phyloP scores from a whole-genome alignment of 176 grass and related monocot genomes.

The Otatea glauca region DNA sequence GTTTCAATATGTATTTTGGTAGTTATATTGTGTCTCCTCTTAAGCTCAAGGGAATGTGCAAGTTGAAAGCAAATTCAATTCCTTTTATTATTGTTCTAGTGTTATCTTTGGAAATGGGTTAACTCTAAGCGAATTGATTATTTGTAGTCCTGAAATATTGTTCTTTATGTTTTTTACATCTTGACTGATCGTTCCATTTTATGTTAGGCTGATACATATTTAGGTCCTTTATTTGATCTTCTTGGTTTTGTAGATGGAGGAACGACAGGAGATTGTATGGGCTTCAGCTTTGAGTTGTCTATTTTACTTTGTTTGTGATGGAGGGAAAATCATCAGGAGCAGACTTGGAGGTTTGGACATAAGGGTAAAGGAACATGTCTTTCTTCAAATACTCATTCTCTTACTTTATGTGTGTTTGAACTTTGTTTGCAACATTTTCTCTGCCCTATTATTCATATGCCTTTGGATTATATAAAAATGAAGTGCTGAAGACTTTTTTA shows the following conservation, averaged over 20 bases:
- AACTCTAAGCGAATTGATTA: neutral
- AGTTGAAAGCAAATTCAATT: slow-evolving; percentile 19
- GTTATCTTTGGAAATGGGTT: slow-evolving; percentile 9
- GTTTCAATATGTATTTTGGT: slow-evolving; percentile 31
- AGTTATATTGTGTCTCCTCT: slow-evolving; percentile 26
- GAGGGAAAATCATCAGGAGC: slow-evolving; percentile 82
- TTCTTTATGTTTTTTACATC: neutral
- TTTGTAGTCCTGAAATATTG: neutral
- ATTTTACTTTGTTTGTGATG: slow-evolving; percentile 97
- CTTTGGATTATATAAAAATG: slow-evolving; percentile 7
- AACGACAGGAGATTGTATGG: slow-evolving; percentile 96
- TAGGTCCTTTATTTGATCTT: slow-evolving; percentile 19
- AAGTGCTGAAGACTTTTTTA: neutral
- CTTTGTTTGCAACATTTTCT: slow-evolving; percentile 26
- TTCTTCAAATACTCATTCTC: slow-evolving; percentile 25
- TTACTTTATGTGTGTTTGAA: slow-evolving; percentile 34
- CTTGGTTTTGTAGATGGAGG: slow-evolving; percentile 73
- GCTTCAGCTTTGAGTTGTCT: slow-evolving; percentile 95
- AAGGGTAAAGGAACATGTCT: slow-evolving; percentile 67
- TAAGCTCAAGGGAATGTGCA: neutral
- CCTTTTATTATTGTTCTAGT: neutral
- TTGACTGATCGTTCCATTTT: neutral
- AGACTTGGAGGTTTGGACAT: slow-evolving; percentile 94
- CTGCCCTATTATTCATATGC: neutral
- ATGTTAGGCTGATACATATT: slow-evolving; percentile 15